Evolutionary conservation across 2,329 filamentous ascomycete genomes (phyloP).

Genomic region (Alternaria incomplexa): DNA sequence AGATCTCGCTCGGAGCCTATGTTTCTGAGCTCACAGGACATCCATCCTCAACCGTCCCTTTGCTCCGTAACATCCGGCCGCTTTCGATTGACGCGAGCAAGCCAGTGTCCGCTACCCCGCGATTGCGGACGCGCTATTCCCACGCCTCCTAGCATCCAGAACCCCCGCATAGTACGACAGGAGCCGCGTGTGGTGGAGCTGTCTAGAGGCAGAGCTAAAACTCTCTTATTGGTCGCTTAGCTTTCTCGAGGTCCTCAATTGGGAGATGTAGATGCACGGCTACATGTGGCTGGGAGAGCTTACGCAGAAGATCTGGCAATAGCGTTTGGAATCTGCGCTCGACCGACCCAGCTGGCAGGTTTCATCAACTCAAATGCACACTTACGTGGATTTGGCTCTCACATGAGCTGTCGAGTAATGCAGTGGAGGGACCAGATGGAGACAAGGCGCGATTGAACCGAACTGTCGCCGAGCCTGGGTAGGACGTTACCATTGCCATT

Average conservation of each 20-base stretch:
- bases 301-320: slow-evolving; percentile 7
- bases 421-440: slow-evolving; percentile 6
- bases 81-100: background rate
- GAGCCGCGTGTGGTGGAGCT: slow-evolving; percentile 30
- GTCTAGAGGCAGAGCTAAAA: background rate
- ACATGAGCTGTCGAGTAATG: slow-evolving; percentile 11
- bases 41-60: background rate
- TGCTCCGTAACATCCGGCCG: slow-evolving; percentile 6
- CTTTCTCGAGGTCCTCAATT: background rate
- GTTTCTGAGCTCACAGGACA: background rate
- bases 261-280: slow-evolving; percentile 7
- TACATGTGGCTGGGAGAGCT: slow-evolving; percentile 16
- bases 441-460: slow-evolving; percentile 1
- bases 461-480: background rate
- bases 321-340: slow-evolving; percentile 26
- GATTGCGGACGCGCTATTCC: slow-evolving; percentile 19
- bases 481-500: background rate
- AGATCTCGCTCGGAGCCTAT: background rate
- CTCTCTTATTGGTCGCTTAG: slow-evolving; percentile 12
- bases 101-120: slow-evolving; percentile 20
- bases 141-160: slow-evolving; percentile 18
- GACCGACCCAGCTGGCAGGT: slow-evolving; percentile 26
- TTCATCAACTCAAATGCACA: slow-evolving; percentile 13
- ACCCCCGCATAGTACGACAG: slow-evolving; percentile 25
- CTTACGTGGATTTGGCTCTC: slow-evolving; percentile 5